Conservation (phyloP, 2,329 filamentous ascomycete species). For the Talaromyces albobiverticillius region DNA sequence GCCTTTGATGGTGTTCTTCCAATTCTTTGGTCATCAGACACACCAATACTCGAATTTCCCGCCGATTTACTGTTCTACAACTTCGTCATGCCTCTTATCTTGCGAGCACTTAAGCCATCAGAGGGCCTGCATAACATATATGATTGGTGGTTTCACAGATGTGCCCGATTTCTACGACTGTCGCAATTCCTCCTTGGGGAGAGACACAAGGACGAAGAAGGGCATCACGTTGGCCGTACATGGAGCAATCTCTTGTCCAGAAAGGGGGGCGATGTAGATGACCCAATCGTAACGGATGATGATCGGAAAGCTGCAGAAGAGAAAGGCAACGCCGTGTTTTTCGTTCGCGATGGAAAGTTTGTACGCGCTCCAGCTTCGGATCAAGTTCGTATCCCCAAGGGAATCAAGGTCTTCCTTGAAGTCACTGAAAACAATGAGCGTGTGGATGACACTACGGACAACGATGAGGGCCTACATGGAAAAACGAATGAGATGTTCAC, state of each 20-base stretch:
- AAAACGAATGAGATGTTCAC: constrained; percentile 63
- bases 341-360: constrained; percentile 73
- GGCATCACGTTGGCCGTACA: constrained; percentile 58
- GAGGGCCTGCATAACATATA: constrained; percentile 83
- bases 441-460: constrained; percentile 57
- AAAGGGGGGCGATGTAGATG: constrained; percentile 36
- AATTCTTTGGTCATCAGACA: constrained; percentile 88
- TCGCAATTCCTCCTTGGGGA: constrained; percentile 94
- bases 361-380: constrained; percentile 93
- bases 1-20: constrained; percentile 71
- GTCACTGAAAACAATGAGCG: constrained; percentile 66
- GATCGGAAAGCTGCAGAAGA: constrained; percentile 34
- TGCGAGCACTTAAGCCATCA: constrained; percentile 80
- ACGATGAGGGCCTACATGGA: constrained; percentile 57
- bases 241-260: constrained; percentile 49
- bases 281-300: constrained; percentile 33
- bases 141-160: constrained; percentile 92
- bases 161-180: constrained; percentile 73
- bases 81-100: constrained; percentile 84
- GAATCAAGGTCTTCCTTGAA: constrained; percentile 73
- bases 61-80: constrained; percentile 95
- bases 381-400: constrained; percentile 89
- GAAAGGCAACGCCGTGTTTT: constrained; percentile 43
- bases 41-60: constrained; percentile 90
- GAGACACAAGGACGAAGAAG: constrained; percentile 76